Percentiles rank a stretch among this genome's conserved stretches.
Conservation (phyloP, 2,329 filamentous ascomycete genomes). For the Hypoxylon sp. region DNA sequence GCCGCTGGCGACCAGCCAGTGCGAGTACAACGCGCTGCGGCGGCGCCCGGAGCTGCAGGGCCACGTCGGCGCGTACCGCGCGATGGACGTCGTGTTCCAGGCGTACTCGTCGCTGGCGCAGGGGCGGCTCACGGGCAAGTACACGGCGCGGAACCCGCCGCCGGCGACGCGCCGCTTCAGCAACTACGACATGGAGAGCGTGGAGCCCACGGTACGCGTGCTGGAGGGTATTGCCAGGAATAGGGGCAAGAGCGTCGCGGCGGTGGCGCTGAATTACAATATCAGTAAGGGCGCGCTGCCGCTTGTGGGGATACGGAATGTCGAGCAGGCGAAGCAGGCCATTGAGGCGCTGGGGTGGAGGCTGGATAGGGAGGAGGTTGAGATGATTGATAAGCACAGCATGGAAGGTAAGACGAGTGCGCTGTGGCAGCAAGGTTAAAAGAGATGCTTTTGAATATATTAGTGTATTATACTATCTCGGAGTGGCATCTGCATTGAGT, state of each 20-base stretch:
- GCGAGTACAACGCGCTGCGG: not conserved
- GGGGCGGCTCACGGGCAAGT: not conserved
- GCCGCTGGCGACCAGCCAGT: no score
- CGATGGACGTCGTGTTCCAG: not conserved
- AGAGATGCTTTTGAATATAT: no score
- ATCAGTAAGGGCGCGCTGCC: conserved; percentile 8
- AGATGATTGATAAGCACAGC: no score
- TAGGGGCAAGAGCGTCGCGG: conserved; percentile 1
- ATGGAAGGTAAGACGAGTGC: no score
- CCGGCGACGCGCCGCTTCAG: not conserved
- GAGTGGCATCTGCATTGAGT: no score
- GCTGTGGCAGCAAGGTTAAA: no score
- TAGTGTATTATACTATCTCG: no score
- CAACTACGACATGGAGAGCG: not conserved
- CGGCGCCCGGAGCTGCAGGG: not conserved
- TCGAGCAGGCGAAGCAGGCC: not conserved
- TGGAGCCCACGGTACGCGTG: not conserved
- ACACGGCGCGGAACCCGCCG: not conserved
- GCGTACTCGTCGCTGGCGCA: not conserved
- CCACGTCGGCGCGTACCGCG: not conserved
- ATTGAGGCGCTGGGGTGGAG: conserved; percentile 8
- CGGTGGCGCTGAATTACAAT: conserved; percentile 4
- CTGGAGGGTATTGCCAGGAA: not conserved
- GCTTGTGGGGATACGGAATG: not conserved
- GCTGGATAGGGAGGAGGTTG: not conserved